Percentiles rank a stretch among this genome's conserved stretches.
Evolutionary conservation across 495 filamentous ascomycete genomes (phyloP).

Genomic region (Chaetomium cochliodes): DNA sequence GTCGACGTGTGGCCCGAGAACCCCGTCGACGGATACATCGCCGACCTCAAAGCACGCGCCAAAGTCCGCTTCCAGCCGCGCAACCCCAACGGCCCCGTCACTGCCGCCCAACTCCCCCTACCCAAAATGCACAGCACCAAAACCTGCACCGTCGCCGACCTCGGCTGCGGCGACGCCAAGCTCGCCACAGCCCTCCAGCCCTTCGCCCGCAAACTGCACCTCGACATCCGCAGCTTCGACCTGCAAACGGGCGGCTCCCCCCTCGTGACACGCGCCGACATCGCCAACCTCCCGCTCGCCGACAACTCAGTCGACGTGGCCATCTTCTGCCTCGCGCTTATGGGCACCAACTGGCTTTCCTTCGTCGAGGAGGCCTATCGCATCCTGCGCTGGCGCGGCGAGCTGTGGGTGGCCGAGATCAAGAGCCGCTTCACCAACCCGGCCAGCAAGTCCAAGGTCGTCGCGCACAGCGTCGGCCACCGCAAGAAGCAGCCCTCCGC

Average conservation of each 20-base stretch:
- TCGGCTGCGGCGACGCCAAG: slow-evolving; percentile 59
- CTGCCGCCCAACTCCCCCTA: slow-evolving; percentile 31
- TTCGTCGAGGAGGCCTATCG: slow-evolving; percentile 95
- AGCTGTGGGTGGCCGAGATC: slow-evolving; percentile 95
- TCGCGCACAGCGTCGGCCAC: slow-evolving; percentile 62
- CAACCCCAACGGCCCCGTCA: slow-evolving; percentile 26
- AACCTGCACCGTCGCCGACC: slow-evolving; percentile 75
- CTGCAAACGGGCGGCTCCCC: slow-evolving; percentile 59
- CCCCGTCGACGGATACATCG: slow-evolving; percentile 81
- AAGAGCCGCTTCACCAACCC: slow-evolving; percentile 82
- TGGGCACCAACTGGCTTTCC: slow-evolving; percentile 97
- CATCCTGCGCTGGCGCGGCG: slow-evolving; percentile 83
- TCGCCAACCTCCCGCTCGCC: slow-evolving; percentile 72
- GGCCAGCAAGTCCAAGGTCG: slow-evolving; percentile 47
- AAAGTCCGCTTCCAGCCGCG: slow-evolving; percentile 39
- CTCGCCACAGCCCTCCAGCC: slow-evolving; percentile 68
- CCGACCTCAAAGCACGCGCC: slow-evolving; percentile 58
- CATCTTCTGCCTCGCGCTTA: slow-evolving; percentile 91
- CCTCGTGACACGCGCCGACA: slow-evolving; percentile 82
- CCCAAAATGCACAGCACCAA: slow-evolving; percentile 47
- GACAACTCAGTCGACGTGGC: slow-evolving; percentile 76
- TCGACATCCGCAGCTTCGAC: slow-evolving; percentile 47
- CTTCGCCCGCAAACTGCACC: slow-evolving; percentile 43
- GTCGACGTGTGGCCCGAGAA: slow-evolving; percentile 95
- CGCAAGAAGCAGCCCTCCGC: slow-evolving; percentile 44